Conservation (phyloP, 129 eudicot genomes). For the Flaveria brownii region DNA sequence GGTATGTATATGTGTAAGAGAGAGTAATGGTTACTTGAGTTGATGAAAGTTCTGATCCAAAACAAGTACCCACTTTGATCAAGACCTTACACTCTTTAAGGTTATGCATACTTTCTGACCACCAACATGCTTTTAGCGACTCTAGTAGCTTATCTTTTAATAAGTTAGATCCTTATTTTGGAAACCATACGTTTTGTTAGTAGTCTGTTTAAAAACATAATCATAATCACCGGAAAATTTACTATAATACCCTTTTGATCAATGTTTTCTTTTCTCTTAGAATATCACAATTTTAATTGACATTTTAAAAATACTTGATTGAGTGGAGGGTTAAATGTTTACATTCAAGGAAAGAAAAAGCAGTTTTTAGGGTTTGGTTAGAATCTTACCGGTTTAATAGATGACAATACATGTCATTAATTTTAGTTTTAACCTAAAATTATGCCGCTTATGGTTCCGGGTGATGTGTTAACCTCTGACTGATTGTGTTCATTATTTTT, state of each 20-base stretch:
- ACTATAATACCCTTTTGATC: neutral
- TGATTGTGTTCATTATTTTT: too few relatives aligned
- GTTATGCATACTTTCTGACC: constrained; percentile 41
- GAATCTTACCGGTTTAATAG: too few relatives aligned
- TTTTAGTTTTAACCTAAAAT: too few relatives aligned
- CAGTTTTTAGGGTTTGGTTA: too few relatives aligned
- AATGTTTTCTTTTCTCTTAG: neutral
- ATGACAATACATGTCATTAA: too few relatives aligned
- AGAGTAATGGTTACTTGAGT: constrained; percentile 45
- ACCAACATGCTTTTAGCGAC: constrained; percentile 26
- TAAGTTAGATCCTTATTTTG: constrained; percentile 11
- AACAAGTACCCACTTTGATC: constrained; percentile 43
- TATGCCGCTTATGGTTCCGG: too few relatives aligned
- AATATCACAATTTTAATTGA: neutral
- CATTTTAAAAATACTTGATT: too few relatives aligned
- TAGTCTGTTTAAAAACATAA: neutral
- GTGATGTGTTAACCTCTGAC: too few relatives aligned
- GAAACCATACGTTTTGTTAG: neutral
- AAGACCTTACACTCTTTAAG: constrained; percentile 42
- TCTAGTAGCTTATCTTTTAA: constrained; percentile 30
- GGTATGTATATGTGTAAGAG: constrained; percentile 43
- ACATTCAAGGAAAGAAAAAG: too few relatives aligned
- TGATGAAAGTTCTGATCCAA: constrained; percentile 46
- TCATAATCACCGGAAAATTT: too few relatives aligned
- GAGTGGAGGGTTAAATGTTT: too few relatives aligned